phyloP scores from a whole-genome alignment of 768 basidiomycete species.

The Mycena pura region DNA sequence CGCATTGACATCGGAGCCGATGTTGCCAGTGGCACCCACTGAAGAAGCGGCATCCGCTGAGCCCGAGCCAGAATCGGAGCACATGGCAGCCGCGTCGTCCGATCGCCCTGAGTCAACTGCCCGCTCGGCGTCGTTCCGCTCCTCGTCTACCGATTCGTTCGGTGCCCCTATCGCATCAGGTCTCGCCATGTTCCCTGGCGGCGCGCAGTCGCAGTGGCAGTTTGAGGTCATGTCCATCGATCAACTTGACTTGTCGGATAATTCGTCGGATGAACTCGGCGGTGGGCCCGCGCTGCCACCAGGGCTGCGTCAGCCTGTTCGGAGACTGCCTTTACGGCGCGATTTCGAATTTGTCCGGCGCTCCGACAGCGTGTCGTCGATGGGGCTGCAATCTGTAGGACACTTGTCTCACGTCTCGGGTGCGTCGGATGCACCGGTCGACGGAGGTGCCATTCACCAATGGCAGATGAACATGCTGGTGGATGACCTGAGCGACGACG shows the following conservation, averaged over 20 bases:
- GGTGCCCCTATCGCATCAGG: slow-evolving; percentile 47
- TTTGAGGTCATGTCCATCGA: slow-evolving; percentile 82
- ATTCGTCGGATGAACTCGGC: slow-evolving; percentile 61
- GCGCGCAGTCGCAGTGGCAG: slow-evolving; percentile 55
- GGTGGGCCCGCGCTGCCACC: slow-evolving; percentile 50
- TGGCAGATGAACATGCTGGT: slow-evolving; percentile 87
- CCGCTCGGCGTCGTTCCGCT: slow-evolving; percentile 39
- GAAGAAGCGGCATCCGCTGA: background rate
- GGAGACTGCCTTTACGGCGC: slow-evolving; percentile 73
- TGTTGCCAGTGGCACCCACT: background rate
- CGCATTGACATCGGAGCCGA: too few relatives aligned
- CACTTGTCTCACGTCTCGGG: slow-evolving; percentile 50
- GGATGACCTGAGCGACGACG: slow-evolving; percentile 76
- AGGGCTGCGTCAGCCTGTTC: slow-evolving; percentile 59
- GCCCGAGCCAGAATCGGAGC: slow-evolving; percentile 9
- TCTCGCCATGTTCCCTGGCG: slow-evolving; percentile 46
- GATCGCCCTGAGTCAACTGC: slow-evolving; percentile 32
- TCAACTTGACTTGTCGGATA: slow-evolving; percentile 81
- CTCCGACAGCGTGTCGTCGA: slow-evolving; percentile 80
- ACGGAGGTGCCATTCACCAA: slow-evolving; percentile 64
- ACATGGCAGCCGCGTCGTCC: slow-evolving; percentile 9
- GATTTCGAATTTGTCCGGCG: slow-evolving; percentile 83
- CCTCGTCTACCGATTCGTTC: slow-evolving; percentile 60
- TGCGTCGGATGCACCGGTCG: slow-evolving; percentile 41
- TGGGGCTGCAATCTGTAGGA: slow-evolving; percentile 71